Evolutionary conservation across 2,329 filamentous ascomycete species (phyloP).

Genomic region (Plectosphaerella cucumerina): DNA sequence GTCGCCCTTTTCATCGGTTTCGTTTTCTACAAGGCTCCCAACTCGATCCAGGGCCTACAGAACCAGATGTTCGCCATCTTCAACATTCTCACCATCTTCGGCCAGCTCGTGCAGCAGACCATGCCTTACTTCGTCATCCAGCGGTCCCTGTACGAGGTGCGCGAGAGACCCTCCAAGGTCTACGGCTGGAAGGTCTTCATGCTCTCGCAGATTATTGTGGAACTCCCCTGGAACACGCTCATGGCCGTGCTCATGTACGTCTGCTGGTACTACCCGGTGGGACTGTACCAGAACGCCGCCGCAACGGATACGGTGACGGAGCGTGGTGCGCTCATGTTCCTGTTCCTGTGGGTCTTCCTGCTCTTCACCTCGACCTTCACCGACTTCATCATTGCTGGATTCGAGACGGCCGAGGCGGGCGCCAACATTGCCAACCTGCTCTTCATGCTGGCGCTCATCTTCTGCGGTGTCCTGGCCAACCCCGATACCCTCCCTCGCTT

Average conservation of each 20-base stretch:
- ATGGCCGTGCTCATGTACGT: conserved; percentile 74
- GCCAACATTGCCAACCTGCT: conserved; percentile 72
- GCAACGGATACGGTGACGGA: conserved; percentile 57
- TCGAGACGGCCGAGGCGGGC: conserved; percentile 70
- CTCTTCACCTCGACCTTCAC: conserved; percentile 80
- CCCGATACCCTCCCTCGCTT: conserved; percentile 63
- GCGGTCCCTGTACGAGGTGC: conserved; percentile 77
- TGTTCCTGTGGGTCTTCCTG: conserved; percentile 71
- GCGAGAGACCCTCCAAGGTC: conserved; percentile 77
- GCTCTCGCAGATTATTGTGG: conserved; percentile 76
- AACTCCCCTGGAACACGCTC: conserved; percentile 79
- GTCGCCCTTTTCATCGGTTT: conserved; percentile 76
- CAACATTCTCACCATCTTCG: conserved; percentile 78
- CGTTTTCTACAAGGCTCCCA: conserved; percentile 69
- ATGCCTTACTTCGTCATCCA: conserved; percentile 87
- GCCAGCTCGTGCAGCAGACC: conserved; percentile 71
- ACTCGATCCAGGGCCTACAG: conserved; percentile 72
- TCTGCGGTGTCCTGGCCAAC: conserved; percentile 69
- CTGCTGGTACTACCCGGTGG: conserved; percentile 83
- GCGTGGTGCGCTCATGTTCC: conserved; percentile 74
- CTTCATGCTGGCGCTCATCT: conserved; percentile 70
- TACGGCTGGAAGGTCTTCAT: conserved; percentile 87
- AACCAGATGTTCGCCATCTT: conserved; percentile 87
- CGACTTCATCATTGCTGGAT: conserved; percentile 69
- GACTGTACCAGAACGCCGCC: conserved; percentile 66